Evolutionary conservation across 345 rosid genomes (phyloP).

Genomic region (Aethionema arabicum): DNA sequence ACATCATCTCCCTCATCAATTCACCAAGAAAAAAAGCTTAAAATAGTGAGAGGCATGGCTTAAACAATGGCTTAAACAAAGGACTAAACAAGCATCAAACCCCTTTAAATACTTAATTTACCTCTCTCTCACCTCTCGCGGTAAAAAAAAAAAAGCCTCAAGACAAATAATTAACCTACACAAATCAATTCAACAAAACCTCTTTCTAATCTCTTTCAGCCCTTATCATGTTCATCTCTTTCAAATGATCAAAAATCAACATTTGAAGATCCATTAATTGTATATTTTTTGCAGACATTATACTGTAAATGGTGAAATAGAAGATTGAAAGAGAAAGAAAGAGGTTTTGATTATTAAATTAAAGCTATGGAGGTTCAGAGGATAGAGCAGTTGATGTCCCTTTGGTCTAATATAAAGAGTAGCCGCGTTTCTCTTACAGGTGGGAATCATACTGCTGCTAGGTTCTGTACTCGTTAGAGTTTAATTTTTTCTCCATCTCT

Average conservation of each 20-base stretch:
- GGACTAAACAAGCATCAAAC: no score
- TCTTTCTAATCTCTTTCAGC: constrained; percentile 32
- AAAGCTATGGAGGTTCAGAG: constrained; percentile 62
- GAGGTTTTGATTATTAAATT: constrained; percentile 26
- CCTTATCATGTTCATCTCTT: constrained; percentile 25
- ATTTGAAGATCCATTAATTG: constrained; percentile 33
- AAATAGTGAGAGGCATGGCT: constrained; percentile 36
- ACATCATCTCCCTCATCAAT: constrained; percentile 8
- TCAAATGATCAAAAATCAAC: constrained; percentile 22
- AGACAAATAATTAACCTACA: constrained; percentile 13
- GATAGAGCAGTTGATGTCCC: constrained; percentile 51
- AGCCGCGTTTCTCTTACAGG: constrained; percentile 67
- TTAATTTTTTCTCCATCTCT: constrained; percentile 4
- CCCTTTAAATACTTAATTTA: constrained; percentile 34
- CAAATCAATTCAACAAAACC: constrained; percentile 20
- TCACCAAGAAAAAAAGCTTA: constrained; percentile 15
- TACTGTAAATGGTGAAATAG: constrained; percentile 27
- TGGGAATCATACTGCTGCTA: constrained; percentile 86
- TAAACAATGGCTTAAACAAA: constrained; percentile 33
- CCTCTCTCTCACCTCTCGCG: constrained; percentile 32
- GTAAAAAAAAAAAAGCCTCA: constrained; percentile 20
- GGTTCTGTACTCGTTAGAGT: constrained; percentile 76
- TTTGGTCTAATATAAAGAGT: constrained; percentile 48
- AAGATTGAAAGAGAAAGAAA: constrained; percentile 36
- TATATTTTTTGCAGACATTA: constrained; percentile 19